Evolutionary conservation across 148 eudicot species (phyloP).

Genomic region (Cornus suecica): DNA sequence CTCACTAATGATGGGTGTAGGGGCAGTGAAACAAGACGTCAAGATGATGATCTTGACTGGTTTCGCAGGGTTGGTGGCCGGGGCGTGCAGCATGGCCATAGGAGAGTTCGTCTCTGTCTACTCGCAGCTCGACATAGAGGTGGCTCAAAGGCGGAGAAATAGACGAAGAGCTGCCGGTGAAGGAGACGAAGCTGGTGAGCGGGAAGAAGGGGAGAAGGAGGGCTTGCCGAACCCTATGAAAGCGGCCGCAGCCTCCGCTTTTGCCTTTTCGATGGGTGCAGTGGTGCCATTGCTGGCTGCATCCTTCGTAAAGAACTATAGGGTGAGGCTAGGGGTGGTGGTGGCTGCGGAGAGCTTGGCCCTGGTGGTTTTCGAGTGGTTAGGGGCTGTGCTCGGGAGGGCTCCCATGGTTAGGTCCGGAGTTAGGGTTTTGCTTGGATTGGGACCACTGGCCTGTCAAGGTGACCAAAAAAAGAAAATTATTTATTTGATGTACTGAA

Average conservation of each 20-base stretch:
- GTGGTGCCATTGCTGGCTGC: conserved; percentile 33
- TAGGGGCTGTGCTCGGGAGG: conserved; percentile 35
- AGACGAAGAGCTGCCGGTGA: background rate
- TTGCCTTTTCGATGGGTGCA: conserved; percentile 18
- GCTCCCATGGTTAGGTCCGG: conserved; percentile 27
- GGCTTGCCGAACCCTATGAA: conserved; percentile 17
- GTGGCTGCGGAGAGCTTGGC: conserved; percentile 28
- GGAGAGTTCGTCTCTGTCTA: conserved; percentile 42
- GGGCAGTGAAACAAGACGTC: conserved; percentile 32
- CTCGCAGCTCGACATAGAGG: conserved; percentile 35
- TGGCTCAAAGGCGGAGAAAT: conserved; percentile 22
- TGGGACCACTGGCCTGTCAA: conserved; percentile 16
- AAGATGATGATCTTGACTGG: conserved; percentile 40
- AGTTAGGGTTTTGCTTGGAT: conserved; percentile 29
- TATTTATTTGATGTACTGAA: too few relatives aligned
- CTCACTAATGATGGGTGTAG: conserved; percentile 37
- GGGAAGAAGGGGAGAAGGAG: conserved; percentile 3
- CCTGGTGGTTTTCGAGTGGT: conserved; percentile 32
- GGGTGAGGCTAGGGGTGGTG: conserved; percentile 30
- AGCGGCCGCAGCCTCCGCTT: conserved; percentile 25
- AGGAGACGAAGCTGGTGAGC: background rate
- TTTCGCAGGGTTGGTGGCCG: conserved; percentile 36
- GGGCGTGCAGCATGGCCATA: conserved; percentile 41
- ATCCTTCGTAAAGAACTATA: conserved; percentile 24
- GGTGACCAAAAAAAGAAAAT: too few relatives aligned